Evolutionary conservation across 495 filamentous ascomycete species (phyloP).

Genomic region (Lasiosphaeria hispida): DNA sequence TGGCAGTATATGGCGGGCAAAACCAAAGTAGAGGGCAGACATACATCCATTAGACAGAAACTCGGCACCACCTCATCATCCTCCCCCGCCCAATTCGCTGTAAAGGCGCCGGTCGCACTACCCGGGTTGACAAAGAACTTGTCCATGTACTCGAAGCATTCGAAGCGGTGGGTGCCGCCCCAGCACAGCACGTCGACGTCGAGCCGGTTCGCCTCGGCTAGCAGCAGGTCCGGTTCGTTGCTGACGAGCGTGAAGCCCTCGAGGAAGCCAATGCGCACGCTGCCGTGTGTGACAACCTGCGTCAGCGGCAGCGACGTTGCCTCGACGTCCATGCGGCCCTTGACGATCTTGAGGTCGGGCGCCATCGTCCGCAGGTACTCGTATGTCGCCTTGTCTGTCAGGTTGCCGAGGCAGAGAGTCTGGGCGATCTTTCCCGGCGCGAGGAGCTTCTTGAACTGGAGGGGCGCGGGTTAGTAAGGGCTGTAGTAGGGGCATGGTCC

Average conservation of each 20-base stretch:
- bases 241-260: slow-evolving; percentile 96
- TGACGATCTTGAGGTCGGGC: slow-evolving; percentile 93
- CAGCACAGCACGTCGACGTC: slow-evolving; percentile 96
- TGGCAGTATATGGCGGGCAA: not conserved
- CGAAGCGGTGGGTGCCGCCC: slow-evolving; percentile 96
- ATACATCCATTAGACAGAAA: slow-evolving; percentile 98
- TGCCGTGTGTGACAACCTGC: slow-evolving; percentile 92
- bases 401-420: slow-evolving; percentile 94
- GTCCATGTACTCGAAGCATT: slow-evolving; percentile 97
- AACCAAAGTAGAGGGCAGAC: slow-evolving; percentile 34
- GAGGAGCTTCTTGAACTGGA: slow-evolving; percentile 95
- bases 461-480: not conserved
- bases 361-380: slow-evolving; percentile 90
- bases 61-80: slow-evolving; percentile 84
- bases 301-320: slow-evolving; percentile 85
- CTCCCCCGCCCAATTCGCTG: slow-evolving; percentile 61
- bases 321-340: slow-evolving; percentile 90
- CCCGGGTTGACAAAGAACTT: slow-evolving; percentile 99
- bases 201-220: slow-evolving; percentile 92
- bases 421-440: slow-evolving; percentile 97
- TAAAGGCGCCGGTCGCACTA: slow-evolving; percentile 85
- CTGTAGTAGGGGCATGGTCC: not conserved
- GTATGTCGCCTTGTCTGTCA: slow-evolving; percentile 91
- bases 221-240: slow-evolving; percentile 82
- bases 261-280: slow-evolving; percentile 90